Evolutionary conservation across 1,284 basidiomycete species (phyloP).

Genomic region (Neonothopanus nambi): DNA sequence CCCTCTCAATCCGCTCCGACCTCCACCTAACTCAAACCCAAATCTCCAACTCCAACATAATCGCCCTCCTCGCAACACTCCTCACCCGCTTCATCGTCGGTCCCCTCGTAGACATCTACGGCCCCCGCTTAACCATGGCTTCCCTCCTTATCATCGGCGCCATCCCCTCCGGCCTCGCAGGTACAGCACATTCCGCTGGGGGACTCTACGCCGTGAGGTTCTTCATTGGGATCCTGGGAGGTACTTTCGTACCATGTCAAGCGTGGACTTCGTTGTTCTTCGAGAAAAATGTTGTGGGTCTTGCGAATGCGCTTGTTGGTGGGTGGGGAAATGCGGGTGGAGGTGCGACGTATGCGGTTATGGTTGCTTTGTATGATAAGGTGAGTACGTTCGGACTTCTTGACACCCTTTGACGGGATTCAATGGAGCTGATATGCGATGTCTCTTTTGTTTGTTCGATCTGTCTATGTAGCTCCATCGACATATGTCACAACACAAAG

Average conservation of each 20-base stretch:
- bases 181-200: constrained; percentile 43
- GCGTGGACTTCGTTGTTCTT: constrained; percentile 64
- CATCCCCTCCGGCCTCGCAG: constrained; percentile 65
- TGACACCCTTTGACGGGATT: constrained; percentile 59
- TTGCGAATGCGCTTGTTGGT: constrained; percentile 52
- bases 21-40: too few species aligned
- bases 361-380: constrained; percentile 56
- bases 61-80: constrained; percentile 57
- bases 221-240: constrained; percentile 59
- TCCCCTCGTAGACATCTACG: constrained; percentile 44
- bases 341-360: constrained; percentile 59
- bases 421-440: constrained; percentile 30
- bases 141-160: constrained; percentile 57
- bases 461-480: neutral
- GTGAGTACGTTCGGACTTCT: constrained; percentile 41
- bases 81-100: constrained; percentile 56
- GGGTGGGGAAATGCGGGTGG: constrained; percentile 48
- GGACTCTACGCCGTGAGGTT: constrained; percentile 54
- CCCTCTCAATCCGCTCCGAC: too few species aligned
- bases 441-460: neutral
- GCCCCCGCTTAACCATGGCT: constrained; percentile 65
- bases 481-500: too few species aligned
- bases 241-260: constrained; percentile 58
- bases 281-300: constrained; percentile 61
- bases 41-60: constrained; percentile 52